Evolutionary conservation across 345 rosid species (phyloP).

Genomic region (Eucalyptus regnans): DNA sequence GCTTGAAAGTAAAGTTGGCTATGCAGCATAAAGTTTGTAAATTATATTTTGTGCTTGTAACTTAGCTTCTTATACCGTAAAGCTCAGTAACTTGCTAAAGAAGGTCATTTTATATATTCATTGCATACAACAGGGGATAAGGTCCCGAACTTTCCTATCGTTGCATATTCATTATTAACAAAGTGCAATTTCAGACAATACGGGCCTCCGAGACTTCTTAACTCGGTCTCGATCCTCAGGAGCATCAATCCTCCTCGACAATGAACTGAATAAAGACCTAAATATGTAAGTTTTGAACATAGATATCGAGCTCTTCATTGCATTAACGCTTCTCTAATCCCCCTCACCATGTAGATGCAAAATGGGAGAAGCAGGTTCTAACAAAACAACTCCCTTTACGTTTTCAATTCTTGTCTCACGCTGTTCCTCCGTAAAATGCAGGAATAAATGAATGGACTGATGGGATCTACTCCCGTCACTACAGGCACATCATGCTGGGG

Average conservation of each 20-base stretch:
- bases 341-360: not conserved
- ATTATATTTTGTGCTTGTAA: too few species aligned
- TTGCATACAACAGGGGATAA: too few species aligned
- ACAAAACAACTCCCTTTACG: not conserved
- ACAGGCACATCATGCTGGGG: constrained; percentile 61
- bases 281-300: not conserved
- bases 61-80: too few species aligned
- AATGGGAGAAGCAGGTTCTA: not conserved
- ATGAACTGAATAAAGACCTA: not conserved
- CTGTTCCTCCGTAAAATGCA: not conserved
- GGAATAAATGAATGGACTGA: not conserved
- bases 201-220: not conserved
- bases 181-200: not conserved
- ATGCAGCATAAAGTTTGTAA: not conserved
- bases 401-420: too few species aligned
- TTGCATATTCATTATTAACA: not conserved
- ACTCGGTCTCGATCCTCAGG: not conserved
- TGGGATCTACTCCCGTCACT: not conserved
- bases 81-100: not conserved
- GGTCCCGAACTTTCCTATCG: too few species aligned
- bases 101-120: too few species aligned
- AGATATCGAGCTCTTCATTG: not conserved
- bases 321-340: not conserved
- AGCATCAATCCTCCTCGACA: not conserved
- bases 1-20: not conserved